Evolutionary conservation across 2,329 filamentous ascomycete genomes (phyloP).

Genomic region (Bipolaris bicolor): DNA sequence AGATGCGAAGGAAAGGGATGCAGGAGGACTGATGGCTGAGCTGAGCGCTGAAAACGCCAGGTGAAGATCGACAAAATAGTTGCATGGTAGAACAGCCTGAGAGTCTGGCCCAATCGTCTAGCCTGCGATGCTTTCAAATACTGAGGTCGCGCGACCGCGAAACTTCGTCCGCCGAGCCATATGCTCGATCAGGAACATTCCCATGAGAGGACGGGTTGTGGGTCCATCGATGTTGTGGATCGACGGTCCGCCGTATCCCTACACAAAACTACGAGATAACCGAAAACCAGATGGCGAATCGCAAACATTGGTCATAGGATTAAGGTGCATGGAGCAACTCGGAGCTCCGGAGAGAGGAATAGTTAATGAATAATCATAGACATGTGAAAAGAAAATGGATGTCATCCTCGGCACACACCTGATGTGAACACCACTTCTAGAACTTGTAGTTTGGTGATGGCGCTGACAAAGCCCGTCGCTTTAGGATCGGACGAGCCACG

Average conservation of each 20-base stretch:
- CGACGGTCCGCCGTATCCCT: conserved; percentile 3
- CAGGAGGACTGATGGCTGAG: conserved; percentile 79
- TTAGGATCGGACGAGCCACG: conserved; percentile 1
- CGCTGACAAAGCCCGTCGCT: conserved; percentile 22
- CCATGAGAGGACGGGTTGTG: conserved; percentile 6
- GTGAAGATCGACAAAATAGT: conserved; percentile 49
- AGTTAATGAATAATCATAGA: conserved; percentile 9
- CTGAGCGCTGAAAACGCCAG: conserved; percentile 85
- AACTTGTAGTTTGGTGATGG: conserved; percentile 11
- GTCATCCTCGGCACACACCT: neutral
- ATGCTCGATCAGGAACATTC: conserved; percentile 4
- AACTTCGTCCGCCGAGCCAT: conserved; percentile 27
- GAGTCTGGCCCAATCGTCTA: conserved; percentile 16
- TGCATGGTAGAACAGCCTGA: conserved; percentile 21
- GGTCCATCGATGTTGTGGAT: conserved; percentile 6
- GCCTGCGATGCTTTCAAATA: conserved; percentile 16
- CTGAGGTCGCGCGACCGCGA: conserved; percentile 13
- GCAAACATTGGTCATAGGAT: neutral
- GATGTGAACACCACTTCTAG: conserved; percentile 19
- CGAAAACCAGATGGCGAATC: conserved; percentile 6
- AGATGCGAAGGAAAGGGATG: conserved; percentile 78
- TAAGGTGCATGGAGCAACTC: neutral
- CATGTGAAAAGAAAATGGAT: conserved; percentile 1
- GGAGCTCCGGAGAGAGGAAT: neutral
- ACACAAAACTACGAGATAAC: neutral